Base-by-base conservation (phyloP, 2,329 filamentous ascomycete genomes). In the Colletotrichum sp. region DNA sequence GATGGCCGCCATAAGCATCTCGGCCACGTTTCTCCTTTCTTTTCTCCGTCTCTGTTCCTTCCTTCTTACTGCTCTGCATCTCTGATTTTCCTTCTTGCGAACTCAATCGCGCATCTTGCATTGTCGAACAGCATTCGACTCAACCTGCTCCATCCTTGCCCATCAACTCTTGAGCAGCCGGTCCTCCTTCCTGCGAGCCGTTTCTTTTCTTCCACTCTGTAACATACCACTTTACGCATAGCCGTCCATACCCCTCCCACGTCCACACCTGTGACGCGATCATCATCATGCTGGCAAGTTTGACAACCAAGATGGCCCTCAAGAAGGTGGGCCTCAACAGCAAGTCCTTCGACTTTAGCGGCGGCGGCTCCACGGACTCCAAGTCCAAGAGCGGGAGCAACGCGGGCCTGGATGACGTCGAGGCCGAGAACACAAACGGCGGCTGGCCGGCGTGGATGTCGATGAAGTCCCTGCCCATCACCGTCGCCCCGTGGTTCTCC, bases 241-340 rank as follows among this genome's bases (percentile, higher is more conserved):
- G 7, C 32, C 62, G 18, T 32, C 24, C 9, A 26, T 44, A 39
- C 30, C 34, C 52, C 62, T 30, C 55, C 34, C 16, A 52, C 28
- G n/a, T 39, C 18, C 24, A n/a, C 44, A 59, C 49, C 18, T 55
- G 30, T 68, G 34, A 68, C 63, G 65, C 26, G 67, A 75, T 76
- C 52, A 18, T 70, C 80, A 83, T 80, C 71, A 92, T 92, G 90
- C 87, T 92, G 80, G 88, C 88, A 79, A 89, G 85, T 78, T 83
- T 92, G 72, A 87, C 88, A 18, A 90, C 90, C 62, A 92, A 92
- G 82, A 83, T 92, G 78, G 91, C 90, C 76, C 85, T 92, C 79
- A 90, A 87, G 78, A 91, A 90, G 81, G 87, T 87, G 67, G 90
- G 91, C 80, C 82, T 92, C 71, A 86, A 89, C 52, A 88, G 85